Base-by-base conservation (phyloP, 169 alveolate genomes). In the Blepharisma undulans region DNA sequence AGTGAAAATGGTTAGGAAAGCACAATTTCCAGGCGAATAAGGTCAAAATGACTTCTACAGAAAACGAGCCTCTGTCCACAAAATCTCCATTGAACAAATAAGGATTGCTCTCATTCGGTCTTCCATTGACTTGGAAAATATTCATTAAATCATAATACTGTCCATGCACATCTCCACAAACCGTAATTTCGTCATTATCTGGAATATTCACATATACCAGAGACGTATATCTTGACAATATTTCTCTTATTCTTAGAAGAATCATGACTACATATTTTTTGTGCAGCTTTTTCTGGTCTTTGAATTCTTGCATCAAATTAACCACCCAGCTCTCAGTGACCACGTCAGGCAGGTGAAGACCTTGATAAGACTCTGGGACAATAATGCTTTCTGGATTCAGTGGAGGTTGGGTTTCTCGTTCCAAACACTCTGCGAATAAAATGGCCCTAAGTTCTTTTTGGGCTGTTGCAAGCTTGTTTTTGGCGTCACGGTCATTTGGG, bases 81-180 rank as follows among this genome's bases (percentile, higher is more conserved):
- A 99, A 99, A 92, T 99, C 99, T 0, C 99, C 99, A 95, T 99
- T 99, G 97, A 99, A 99, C 92, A 99, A 94, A 95, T 99, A 99
- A 6, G 99, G 99, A 93, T 99, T 99, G 21, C 93, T 95, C 90
- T 96, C 98, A 29, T 99, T 94, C 48, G 99, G 99, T 88, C 96
- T 92, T 0, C 99, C 99, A 95, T 99, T 99, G 79, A 99, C 96
- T 89, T 95, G 93, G 96, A 99, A 99, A 29, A 99, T 99, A 93
- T 99, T 98, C 82, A 99, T 92, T 91, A 99, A 94, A 93, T 99
- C 99, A 94, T 98, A 99, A 96, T 95, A 99, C 96, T 99, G 99
- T 19, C 99, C 99, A 93, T 99, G 99, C n/a, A 99, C 97, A 95
- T 99, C 99, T 6, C 99, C 99, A 91, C 99, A 99, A 21, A 99